Evolutionary conservation across 208 protist species (phyloP).

Genomic region (Lotmaria passim): DNA sequence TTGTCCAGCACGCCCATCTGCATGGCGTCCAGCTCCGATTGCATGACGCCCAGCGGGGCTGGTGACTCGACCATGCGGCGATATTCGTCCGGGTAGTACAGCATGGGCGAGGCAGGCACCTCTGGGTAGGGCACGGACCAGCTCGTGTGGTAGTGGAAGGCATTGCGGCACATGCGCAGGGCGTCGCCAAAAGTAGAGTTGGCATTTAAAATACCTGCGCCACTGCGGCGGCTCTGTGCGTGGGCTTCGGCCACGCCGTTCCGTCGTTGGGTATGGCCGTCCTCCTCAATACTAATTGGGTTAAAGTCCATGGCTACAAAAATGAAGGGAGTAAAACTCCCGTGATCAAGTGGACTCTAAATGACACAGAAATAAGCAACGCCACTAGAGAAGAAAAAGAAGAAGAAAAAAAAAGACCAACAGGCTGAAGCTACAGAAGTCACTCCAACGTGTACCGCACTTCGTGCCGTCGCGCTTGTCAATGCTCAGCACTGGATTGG

Average conservation of each 20-base stretch:
- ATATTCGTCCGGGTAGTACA: conserved; percentile 70
- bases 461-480: too few species aligned
- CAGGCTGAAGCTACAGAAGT: too few species aligned
- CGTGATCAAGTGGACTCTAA: too few species aligned
- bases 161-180: conserved; percentile 59
- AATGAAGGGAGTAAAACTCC: conserved; percentile 5
- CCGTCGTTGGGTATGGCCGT: conserved; percentile 22
- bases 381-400: neutral
- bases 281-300: conserved; percentile 72
- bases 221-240: conserved; percentile 14
- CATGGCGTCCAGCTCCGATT: conserved; percentile 85
- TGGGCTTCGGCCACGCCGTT: conserved; percentile 14
- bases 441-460: too few species aligned
- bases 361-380: neutral
- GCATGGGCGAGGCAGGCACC: conserved; percentile 54
- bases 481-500: too few species aligned
- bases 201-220: conserved; percentile 19
- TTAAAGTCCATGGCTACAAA: conserved; percentile 61
- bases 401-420: too few species aligned
- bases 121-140: conserved; percentile 71
- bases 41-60: conserved; percentile 65
- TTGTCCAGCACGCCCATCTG: conserved; percentile 60
- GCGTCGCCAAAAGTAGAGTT: conserved; percentile 40
- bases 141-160: conserved; percentile 71
- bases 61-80: conserved; percentile 46